Percentiles rank a stretch among this genome's conserved stretches.
Evolutionary conservation across 495 filamentous ascomycete genomes (phyloP).

Genomic region (Penicillium taxi): DNA sequence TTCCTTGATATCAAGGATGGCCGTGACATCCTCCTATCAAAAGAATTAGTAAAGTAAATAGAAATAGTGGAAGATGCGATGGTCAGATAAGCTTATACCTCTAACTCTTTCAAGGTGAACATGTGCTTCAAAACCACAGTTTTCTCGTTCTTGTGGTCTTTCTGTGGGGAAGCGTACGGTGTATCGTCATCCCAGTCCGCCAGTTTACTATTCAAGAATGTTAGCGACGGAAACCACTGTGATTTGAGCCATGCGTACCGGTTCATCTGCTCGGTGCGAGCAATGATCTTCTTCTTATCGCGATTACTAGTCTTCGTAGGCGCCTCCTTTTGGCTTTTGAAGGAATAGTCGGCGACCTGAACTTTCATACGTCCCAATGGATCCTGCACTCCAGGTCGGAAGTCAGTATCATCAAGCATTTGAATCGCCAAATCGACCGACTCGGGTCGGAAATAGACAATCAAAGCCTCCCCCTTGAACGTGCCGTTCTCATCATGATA

Average conservation of each 20-base stretch:
- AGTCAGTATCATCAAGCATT: constrained; percentile 84
- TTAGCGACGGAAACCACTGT: constrained; percentile 4
- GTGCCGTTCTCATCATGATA: constrained; percentile 74
- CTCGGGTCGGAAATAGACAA: constrained; percentile 91
- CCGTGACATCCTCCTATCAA: constrained; percentile 64
- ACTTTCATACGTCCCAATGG: constrained; percentile 65
- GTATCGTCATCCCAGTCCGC: constrained; percentile 94
- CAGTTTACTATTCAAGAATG: constrained; percentile 54
- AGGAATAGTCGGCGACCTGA: constrained; percentile 76
- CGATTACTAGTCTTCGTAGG: constrained; percentile 46
- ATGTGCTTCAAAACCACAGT: constrained; percentile 86
- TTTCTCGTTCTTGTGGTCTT: constrained; percentile 60
- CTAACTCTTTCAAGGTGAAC: constrained; percentile 83
- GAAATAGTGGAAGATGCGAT: background rate
- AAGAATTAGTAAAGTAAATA: constrained; percentile 7
- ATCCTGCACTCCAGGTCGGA: constrained; percentile 54
- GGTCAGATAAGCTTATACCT: too few relatives aligned
- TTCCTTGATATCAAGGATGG: constrained; percentile 83
- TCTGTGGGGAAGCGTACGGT: constrained; percentile 46
- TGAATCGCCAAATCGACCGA: constrained; percentile 83
- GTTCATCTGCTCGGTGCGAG: constrained; percentile 78
- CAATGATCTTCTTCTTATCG: constrained; percentile 78
- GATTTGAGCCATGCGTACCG: constrained; percentile 36
- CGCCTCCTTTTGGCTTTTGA: constrained; percentile 62
- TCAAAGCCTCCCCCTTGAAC: constrained; percentile 87